A percentile compares a stretch with the other conserved stretches of the same genome.
phyloP scores from a whole-genome alignment of 2,329 filamentous ascomycete genomes.

The Talaromyces atroroseus region DNA sequence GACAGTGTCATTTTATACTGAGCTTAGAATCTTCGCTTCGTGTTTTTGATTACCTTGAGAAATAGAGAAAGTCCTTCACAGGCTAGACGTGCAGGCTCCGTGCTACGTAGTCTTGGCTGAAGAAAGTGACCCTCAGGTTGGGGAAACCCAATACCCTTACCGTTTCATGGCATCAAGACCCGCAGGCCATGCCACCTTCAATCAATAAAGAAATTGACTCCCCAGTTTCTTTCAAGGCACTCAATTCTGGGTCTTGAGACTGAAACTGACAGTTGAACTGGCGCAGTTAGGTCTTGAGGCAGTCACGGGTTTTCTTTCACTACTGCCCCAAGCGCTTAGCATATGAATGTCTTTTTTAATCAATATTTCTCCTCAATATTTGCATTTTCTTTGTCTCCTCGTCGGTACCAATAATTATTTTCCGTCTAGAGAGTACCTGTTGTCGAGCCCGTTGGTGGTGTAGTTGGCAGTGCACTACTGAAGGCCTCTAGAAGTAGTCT shows the following conservation, averaged over 20 bases:
- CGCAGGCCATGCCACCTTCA: background rate
- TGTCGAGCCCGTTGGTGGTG: no score
- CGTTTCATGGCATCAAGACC: no score
- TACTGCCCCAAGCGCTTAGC: background rate
- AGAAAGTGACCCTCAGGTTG: no score
- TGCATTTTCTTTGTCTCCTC: background rate
- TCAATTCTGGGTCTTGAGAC: background rate
- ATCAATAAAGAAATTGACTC: background rate
- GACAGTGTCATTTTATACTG: conserved; percentile 63
- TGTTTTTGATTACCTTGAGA: background rate
- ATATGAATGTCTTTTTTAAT: background rate
- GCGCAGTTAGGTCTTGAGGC: background rate
- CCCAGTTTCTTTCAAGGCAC: background rate
- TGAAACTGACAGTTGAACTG: background rate
- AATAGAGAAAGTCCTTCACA: background rate
- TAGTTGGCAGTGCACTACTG: no score
- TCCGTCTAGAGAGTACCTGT: no score
- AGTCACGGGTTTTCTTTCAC: background rate
- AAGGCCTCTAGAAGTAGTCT: no score
- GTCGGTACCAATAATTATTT: background rate
- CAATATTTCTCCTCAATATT: background rate
- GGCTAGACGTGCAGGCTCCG: background rate
- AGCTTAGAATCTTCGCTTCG: background rate
- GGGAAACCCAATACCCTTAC: no score
- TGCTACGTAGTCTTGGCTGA: background rate